Evolutionary conservation across 2,329 filamentous ascomycete species (phyloP), one percentile per base, ranked within the genome.

Genomic region (Phaeosphaeriaceae sp.): DNA sequence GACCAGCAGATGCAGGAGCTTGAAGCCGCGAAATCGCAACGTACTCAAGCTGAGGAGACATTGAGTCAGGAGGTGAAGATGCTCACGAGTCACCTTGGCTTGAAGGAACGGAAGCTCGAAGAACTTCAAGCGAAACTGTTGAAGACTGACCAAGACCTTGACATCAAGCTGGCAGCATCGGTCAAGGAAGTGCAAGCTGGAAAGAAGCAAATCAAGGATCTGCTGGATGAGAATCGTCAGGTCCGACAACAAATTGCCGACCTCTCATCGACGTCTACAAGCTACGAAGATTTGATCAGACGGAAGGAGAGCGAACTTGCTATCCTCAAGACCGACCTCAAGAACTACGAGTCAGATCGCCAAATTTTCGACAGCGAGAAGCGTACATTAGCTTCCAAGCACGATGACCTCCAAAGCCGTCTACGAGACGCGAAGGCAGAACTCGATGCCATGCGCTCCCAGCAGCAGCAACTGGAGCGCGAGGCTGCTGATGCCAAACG

Each of bases 261-360:
- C 65, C 82, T 99, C 19, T 95, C 95, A 0, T 89, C 92, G 49
- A 97, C 94, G 0, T 97, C 94, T 0, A 96, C 93, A 0, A 92
- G 93, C 72, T 98, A 97, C 65, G 95, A 99, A 77, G 94, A 98
- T 69, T 86, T 98, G 45, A 90, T 99, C 22, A 87, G 93, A 22
- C 89, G 91, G 58, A 99, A 98, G 76, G 95, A 99, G 74, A 97
- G 93, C 75, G 96, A 99, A 73, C 82, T 99, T 20, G 86, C 90
- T 0, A 85, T 98, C 47, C 84, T 98, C 33, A 92, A 93, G 67
- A 88, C 88, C 11, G 95, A 99, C 74, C 87, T 93, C 62, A 91
- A 90, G 74, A 92, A 90, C 63, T 89, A 90, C 65, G 91, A 97
- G 74, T 87, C 89, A 51, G 93, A 97, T 69, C 91, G 90, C 27